A percentile compares a stretch with the other conserved stretches of the same genome.
phyloP scores from a whole-genome alignment of 805 yeast genomes.

The Cyberlindnera mycetangii region DNA sequence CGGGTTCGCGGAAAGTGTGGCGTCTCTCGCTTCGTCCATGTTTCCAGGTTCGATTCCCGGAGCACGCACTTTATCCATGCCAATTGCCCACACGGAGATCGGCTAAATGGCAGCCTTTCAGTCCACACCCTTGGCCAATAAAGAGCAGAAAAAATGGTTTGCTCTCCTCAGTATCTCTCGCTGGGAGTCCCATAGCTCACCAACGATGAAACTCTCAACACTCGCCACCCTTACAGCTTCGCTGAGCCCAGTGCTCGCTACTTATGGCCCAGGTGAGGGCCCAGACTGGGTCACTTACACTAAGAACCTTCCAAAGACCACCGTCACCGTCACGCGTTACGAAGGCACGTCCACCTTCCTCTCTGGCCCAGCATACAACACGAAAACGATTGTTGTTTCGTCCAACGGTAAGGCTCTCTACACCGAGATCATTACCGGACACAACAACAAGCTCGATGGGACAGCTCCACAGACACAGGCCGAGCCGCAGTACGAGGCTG shows the following conservation, averaged over 20 bases:
- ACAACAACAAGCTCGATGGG: slow-evolving; percentile 1
- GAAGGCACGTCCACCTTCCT: slow-evolving; percentile 4
- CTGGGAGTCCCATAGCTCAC: no score
- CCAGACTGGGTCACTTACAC: slow-evolving; percentile 9
- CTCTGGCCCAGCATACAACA: slow-evolving; percentile 1
- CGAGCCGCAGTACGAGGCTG: slow-evolving; percentile 7
- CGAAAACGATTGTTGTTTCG: slow-evolving; percentile 5
- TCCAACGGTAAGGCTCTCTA: slow-evolving; percentile 4
- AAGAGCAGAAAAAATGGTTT: no score
- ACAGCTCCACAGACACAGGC: no score
- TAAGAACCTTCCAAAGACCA: slow-evolving; percentile 5
- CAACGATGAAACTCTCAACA: background rate
- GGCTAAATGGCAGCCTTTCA: background rate
- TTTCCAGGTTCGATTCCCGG: background rate
- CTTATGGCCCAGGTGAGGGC: background rate
- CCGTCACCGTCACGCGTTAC: slow-evolving; percentile 6
- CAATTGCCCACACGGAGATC: background rate
- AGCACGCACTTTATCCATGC: background rate
- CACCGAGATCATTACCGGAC: slow-evolving; percentile 8
- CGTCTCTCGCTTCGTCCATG: background rate
- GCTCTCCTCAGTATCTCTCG: no score
- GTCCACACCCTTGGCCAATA: no score
- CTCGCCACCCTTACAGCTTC: background rate
- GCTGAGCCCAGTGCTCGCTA: background rate
- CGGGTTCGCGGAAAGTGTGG: slow-evolving; percentile 5